A percentile compares a stretch with the other conserved stretches of the same genome.
These are phyloP conservation scores for Solanum hybrid DNA, from an alignment of 305 asterid genomes.

Conservation along the genomic window DNA sequence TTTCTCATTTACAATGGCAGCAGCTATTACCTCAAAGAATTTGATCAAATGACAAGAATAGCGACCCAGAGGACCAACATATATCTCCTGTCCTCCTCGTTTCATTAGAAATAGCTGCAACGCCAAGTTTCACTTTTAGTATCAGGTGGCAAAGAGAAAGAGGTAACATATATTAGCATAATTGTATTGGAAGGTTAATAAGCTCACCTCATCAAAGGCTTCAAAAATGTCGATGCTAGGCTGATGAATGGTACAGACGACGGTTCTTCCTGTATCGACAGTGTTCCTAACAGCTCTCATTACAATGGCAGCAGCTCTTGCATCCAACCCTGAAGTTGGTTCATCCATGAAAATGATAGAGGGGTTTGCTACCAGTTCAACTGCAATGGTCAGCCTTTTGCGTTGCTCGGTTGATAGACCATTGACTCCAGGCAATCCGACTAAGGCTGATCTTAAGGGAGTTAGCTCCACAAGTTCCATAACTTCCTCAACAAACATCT, in stretches of 20 bases:
- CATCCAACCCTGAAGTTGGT: slow-evolving; percentile 56
- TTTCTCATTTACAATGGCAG: too few species aligned
- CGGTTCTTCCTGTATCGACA: neutral
- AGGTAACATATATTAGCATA: neutral
- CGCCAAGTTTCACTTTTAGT: neutral
- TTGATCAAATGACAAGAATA: slow-evolving; percentile 35
- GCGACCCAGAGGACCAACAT: slow-evolving; percentile 57
- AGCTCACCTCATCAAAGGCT: slow-evolving; percentile 24
- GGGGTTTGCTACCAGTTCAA: slow-evolving; percentile 51
- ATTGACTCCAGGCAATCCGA: slow-evolving; percentile 49
- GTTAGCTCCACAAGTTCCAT: slow-evolving; percentile 55
- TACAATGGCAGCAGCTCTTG: slow-evolving; percentile 52
- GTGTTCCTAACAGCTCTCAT: slow-evolving; percentile 13
- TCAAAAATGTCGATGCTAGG: slow-evolving; percentile 19
- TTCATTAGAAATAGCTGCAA: slow-evolving; percentile 53
- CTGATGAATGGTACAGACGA: neutral
- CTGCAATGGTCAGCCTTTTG: slow-evolving; percentile 54
- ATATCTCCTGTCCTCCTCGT: slow-evolving; percentile 63
- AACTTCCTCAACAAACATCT: slow-evolving; percentile 28
- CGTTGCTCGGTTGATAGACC: slow-evolving; percentile 58
- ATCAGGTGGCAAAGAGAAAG: neutral
- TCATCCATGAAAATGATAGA: slow-evolving; percentile 3
- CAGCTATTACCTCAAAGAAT: slow-evolving; percentile 48
- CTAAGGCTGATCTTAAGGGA: slow-evolving; percentile 29
- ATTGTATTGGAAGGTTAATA: neutral